Conservation (phyloP, 805 yeast genomes). For the Yueomyces sinensis region DNA sequence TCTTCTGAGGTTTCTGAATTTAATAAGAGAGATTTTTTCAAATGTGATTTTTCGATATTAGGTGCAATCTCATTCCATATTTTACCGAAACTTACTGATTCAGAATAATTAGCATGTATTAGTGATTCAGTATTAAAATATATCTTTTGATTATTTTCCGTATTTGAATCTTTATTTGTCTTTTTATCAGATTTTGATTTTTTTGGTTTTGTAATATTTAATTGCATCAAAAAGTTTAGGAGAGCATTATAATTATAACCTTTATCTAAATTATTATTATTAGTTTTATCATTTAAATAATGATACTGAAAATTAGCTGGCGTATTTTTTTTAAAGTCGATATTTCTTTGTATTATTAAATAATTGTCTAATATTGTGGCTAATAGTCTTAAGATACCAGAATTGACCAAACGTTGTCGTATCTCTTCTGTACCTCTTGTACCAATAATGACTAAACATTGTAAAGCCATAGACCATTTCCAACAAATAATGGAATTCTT, state of each 20-base stretch:
- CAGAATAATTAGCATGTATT: not conserved
- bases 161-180: not conserved
- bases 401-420: slow-evolving; percentile 74
- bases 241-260: not conserved
- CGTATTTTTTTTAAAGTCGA: slow-evolving; percentile 15
- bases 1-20: not conserved
- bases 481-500: slow-evolving; percentile 56
- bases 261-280: not conserved
- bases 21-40: not conserved
- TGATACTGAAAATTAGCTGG: slow-evolving; percentile 2
- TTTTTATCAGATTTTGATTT: not conserved
- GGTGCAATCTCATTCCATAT: not conserved
- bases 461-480: slow-evolving; percentile 95
- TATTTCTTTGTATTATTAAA: slow-evolving; percentile 29
- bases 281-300: not conserved
- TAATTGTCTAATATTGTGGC: slow-evolving; percentile 90
- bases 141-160: not conserved
- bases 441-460: slow-evolving; percentile 81
- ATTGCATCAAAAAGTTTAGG: not conserved
- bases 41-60: not conserved
- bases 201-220: too few species aligned
- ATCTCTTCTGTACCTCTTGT: slow-evolving; percentile 85
- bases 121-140: not conserved
- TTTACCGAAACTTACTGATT: not conserved
- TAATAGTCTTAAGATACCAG: slow-evolving; percentile 82